phyloP scores from a whole-genome alignment of 2,329 filamentous ascomycete species.

The Lasiodiplodia sp. region DNA sequence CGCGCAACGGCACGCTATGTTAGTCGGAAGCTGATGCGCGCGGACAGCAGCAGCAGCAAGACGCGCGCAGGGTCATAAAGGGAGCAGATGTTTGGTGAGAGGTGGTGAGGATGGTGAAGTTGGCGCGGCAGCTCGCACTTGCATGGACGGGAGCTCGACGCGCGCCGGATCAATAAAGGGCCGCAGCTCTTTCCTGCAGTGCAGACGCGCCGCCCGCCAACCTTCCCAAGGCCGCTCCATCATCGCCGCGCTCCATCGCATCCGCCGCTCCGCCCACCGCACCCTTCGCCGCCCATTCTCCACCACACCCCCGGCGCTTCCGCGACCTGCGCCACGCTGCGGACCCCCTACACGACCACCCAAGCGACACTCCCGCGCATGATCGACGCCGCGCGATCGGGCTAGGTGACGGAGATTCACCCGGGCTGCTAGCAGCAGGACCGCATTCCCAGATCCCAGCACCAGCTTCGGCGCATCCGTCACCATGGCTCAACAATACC shows the following conservation, averaged over 20 bases:
- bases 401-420: slow-evolving; percentile 26
- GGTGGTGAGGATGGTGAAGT: neutral
- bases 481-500: slow-evolving; percentile 38
- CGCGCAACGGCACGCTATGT: neutral
- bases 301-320: neutral
- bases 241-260: slow-evolving; percentile 17
- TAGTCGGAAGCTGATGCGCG: slow-evolving; percentile 10
- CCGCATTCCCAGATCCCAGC: slow-evolving; percentile 4
- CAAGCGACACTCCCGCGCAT: slow-evolving; percentile 13
- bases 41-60: slow-evolving; percentile 8
- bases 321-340: neutral
- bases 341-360: neutral
- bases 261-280: neutral
- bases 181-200: slow-evolving; percentile 10
- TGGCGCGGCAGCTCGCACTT: neutral
- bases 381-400: slow-evolving; percentile 15
- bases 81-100: neutral
- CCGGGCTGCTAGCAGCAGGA: slow-evolving; percentile 23
- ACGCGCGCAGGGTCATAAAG: slow-evolving; percentile 12
- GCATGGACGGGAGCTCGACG: slow-evolving; percentile 14
- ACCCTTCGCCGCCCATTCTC: neutral
- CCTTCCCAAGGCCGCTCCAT: slow-evolving; percentile 17
- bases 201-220: slow-evolving; percentile 24
- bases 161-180: slow-evolving; percentile 18
- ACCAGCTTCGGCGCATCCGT: slow-evolving; percentile 8